phyloP scores from a whole-genome alignment of 1,284 basidiomycete species.

The Pseudomicrostroma phylloplanum region DNA sequence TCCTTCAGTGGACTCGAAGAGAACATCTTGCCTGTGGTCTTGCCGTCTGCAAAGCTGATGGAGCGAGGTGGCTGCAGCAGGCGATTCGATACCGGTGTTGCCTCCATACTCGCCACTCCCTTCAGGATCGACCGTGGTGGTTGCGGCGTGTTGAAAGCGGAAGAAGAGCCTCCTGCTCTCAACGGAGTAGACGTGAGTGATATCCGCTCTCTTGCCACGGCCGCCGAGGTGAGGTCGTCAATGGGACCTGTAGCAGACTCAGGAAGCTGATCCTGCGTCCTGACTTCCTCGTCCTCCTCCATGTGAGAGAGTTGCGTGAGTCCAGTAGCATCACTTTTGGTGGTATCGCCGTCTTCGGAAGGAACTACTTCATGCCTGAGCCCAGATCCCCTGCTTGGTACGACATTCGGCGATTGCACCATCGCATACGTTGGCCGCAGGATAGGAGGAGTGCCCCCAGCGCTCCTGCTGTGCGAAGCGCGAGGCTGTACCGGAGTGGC shows the following conservation, averaged over 20 bases:
- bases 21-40: slow-evolving; percentile 5
- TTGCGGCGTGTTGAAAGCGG: neutral
- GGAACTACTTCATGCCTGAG: slow-evolving; percentile 9
- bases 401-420: neutral
- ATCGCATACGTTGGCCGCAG: neutral
- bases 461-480: neutral
- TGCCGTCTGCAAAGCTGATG: slow-evolving; percentile 28
- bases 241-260: too few species aligned
- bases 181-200: too few species aligned
- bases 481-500: neutral
- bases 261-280: too few species aligned
- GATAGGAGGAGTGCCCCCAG: neutral
- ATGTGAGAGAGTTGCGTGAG: too few species aligned
- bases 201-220: too few species aligned
- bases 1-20: neutral
- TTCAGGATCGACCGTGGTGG: slow-evolving; percentile 22
- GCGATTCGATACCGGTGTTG: neutral
- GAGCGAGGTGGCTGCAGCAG: slow-evolving; percentile 14
- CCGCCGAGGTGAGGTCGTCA: too few species aligned
- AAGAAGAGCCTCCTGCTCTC: too few species aligned
- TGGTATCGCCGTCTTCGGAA: neutral
- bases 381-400: neutral
- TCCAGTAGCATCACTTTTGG: too few species aligned
- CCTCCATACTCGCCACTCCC: neutral
- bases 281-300: too few species aligned